These are phyloP conservation scores for Macrolepiota dolichaula DNA, from an alignment of 768 basidiomycete genomes.

Conservation along the genomic window DNA sequence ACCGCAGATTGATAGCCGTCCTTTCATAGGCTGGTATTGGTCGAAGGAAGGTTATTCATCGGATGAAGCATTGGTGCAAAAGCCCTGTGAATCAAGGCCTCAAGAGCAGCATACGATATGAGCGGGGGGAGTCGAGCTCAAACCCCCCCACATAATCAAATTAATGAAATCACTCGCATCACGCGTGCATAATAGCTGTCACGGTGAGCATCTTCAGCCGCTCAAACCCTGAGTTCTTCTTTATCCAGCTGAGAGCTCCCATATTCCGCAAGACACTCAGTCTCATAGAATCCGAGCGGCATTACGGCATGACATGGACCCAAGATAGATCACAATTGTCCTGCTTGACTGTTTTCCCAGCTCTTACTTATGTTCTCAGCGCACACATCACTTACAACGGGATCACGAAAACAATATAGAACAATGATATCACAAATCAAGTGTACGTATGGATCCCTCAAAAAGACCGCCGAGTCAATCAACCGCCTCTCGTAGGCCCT, in stretches of 20 bases:
- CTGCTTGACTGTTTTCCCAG: not conserved
- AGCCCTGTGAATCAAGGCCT: too few relatives aligned
- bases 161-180: too few relatives aligned
- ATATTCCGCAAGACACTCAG: too few relatives aligned
- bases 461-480: not conserved
- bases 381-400: not conserved
- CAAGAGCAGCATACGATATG: too few relatives aligned
- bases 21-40: not conserved
- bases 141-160: too few relatives aligned
- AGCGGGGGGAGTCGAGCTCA: too few relatives aligned
- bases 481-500: not conserved
- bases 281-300: too few relatives aligned
- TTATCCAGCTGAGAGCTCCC: too few relatives aligned
- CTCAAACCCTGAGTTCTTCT: too few relatives aligned
- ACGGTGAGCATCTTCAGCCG: too few relatives aligned
- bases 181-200: too few relatives aligned
- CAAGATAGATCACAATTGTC: constrained; percentile 14
- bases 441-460: not conserved
- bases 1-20: not conserved
- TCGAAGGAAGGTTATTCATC: not conserved
- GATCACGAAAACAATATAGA: not conserved
- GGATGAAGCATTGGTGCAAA: not conserved
- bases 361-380: not conserved
- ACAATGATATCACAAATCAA: not conserved
- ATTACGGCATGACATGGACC: constrained; percentile 13